Base-by-base conservation (phyloP, 495 filamentous ascomycete genomes). In the Podospora fimiseda region DNA sequence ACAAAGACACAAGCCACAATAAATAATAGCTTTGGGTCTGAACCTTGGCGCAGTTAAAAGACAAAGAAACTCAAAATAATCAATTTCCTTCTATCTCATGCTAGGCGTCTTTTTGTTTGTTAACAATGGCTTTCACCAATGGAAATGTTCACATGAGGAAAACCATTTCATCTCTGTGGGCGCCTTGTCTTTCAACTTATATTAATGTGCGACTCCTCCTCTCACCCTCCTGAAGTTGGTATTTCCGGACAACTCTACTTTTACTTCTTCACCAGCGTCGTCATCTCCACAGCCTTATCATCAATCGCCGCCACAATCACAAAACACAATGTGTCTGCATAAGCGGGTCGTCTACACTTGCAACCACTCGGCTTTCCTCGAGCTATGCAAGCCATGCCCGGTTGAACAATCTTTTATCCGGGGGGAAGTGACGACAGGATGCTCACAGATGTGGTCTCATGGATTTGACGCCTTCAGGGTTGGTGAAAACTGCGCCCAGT, bases 241-340 rank as follows among this genome's bases (percentile, higher is more conserved):
- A 21, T 21, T 27, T 18, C 21, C 43, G 1, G 11, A 2, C 42
- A 11, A 6, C 5, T n/a, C 13, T 23, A 27, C 43, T 16, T 16
- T 23, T 9, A 19, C 23, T 6, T n/a, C n/a, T n/a, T n/a, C n/a
- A n/a, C n/a, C n/a, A n/a, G n/a, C n/a, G n/a, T 27, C 44, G 33
- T 15, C 22, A 24, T 33, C 44, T 11, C 44, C 16, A n/a, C 5
- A 21, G 7, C 5, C 8, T 21, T 22, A 8, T 33, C 41, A 44
- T 44, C 19, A 44, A n/a, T n/a, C 39, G 6, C 6, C n/a, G n/a
- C 11, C 23, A 42, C 21, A 14, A 42, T 6, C 21, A 9, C 9
- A 6, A 24, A 22, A n/a, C 8, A 55, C 21, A 6, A 70, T 70
- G 67, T 70, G 67, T 42, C 55, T 45, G 37, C 64, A 69, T 55